Evolutionary conservation across 192 early-diverging fungal species (phyloP).

Genomic region (Phlyctochytrium planicorne): DNA sequence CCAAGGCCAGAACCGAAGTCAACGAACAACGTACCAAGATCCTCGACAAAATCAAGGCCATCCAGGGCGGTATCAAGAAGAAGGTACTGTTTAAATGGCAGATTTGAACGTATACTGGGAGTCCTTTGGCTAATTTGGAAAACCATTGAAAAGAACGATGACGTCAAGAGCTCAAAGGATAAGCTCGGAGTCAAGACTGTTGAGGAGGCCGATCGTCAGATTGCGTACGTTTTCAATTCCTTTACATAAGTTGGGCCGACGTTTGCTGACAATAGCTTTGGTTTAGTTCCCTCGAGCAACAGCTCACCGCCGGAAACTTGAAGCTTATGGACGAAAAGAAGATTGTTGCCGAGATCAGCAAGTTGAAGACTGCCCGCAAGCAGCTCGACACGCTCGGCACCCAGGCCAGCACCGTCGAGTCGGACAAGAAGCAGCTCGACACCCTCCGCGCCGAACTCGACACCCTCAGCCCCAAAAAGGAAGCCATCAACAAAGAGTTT

Average conservation of each 20-base stretch:
- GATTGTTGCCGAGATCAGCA: conserved; percentile 76
- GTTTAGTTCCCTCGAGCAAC: conserved; percentile 67
- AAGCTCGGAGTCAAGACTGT: conserved; percentile 78
- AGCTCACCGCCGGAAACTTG: conserved; percentile 73
- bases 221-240: conserved; percentile 51
- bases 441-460: conserved; percentile 46
- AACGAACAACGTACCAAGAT: conserved; percentile 68
- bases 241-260: conserved; percentile 69
- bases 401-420: conserved; percentile 47
- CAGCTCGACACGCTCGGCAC: conserved; percentile 49
- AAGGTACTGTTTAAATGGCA: conserved; percentile 52
- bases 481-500: conserved; percentile 64
- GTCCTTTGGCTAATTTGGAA: background rate
- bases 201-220: conserved; percentile 75
- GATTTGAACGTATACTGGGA: background rate
- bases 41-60: conserved; percentile 68
- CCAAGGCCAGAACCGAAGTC: conserved; percentile 68
- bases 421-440: conserved; percentile 68
- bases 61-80: conserved; percentile 76
- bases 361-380: conserved; percentile 75
- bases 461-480: conserved; percentile 45
- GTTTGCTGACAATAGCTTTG: conserved; percentile 69
- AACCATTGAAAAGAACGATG: conserved; percentile 51
- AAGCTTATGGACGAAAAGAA: conserved; percentile 87
- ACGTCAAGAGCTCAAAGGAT: conserved; percentile 70